These are phyloP conservation scores for Pleurozium schreberi DNA, from an alignment of 225 moss, liverwort and hornwort species.

Conservation along the genomic window DNA sequence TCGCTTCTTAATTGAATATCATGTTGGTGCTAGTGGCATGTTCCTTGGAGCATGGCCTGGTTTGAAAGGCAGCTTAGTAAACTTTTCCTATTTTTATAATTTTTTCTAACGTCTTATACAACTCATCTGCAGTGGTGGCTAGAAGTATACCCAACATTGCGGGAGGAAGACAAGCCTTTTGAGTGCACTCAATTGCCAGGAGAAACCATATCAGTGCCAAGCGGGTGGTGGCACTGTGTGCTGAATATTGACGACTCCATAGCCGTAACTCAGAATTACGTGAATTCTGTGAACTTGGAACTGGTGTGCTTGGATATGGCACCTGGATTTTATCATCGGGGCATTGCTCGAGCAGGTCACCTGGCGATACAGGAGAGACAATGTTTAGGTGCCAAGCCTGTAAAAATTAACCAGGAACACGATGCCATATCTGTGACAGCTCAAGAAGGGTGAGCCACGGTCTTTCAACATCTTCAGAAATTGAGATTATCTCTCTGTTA, in stretches of 20 bases:
- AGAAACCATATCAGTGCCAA: constrained; percentile 94
- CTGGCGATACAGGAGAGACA: constrained; percentile 47
- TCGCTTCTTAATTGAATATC: background rate
- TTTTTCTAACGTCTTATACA: background rate
- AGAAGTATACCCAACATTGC: constrained; percentile 82
- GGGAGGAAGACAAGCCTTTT: constrained; percentile 70
- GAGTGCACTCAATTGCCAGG: constrained; percentile 93
- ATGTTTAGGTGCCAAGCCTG: background rate
- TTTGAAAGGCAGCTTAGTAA: background rate
- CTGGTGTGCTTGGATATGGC: constrained; percentile 96
- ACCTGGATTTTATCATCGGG: constrained; percentile 86
- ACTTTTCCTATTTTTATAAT: background rate
- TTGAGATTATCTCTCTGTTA: background rate
- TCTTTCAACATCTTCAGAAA: background rate
- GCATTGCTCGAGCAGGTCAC: constrained; percentile 84
- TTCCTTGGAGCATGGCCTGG: background rate
- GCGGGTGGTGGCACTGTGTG: constrained; percentile 99
- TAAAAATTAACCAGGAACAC: background rate
- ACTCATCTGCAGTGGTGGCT: constrained; percentile 83
- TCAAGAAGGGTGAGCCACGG: constrained; percentile 16
- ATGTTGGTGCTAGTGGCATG: background rate
- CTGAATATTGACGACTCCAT: constrained; percentile 88
- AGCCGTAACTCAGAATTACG: constrained; percentile 95
- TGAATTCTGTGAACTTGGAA: constrained; percentile 83
- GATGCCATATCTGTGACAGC: constrained; percentile 10